Evolutionary conservation across 73 alveolate species (phyloP).

Genomic region (Breviolum minutum): DNA sequence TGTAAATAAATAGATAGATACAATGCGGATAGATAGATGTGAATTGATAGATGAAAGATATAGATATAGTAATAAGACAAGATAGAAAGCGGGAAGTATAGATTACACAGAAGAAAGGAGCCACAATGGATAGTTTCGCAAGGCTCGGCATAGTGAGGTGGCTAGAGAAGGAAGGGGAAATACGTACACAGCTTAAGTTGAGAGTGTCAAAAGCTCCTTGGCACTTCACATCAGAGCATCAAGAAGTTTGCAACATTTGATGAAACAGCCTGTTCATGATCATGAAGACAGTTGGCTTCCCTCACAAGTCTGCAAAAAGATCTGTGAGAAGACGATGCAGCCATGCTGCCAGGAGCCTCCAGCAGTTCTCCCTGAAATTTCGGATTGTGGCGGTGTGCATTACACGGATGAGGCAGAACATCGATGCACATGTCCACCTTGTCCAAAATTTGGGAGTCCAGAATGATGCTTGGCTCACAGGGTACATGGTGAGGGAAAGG

Average conservation of each 20-base stretch:
- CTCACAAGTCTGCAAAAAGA: too few relatives aligned
- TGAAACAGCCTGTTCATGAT: background rate
- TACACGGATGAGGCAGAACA: constrained; percentile 38
- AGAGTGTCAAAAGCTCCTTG: background rate
- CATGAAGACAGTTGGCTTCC: background rate
- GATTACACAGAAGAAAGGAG: too few relatives aligned
- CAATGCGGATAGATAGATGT: too few relatives aligned
- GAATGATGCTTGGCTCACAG: background rate
- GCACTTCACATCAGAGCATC: background rate
- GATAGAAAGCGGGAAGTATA: too few relatives aligned
- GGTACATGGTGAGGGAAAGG: background rate
- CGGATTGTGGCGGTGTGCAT: constrained; percentile 42
- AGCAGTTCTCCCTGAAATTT: constrained; percentile 30
- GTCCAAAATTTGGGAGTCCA: constrained; percentile 71
- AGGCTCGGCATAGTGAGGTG: too few relatives aligned
- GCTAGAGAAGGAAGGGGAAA: too few relatives aligned
- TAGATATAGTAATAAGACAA: too few relatives aligned
- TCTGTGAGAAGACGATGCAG: background rate
- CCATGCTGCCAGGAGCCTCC: constrained; percentile 26
- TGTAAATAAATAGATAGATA: too few relatives aligned
- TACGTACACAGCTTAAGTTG: too few relatives aligned
- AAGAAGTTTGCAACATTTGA: background rate
- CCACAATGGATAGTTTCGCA: too few relatives aligned
- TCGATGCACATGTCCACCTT: constrained; percentile 89
- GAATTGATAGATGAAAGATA: too few relatives aligned